These are phyloP conservation scores for Colletotrichum sp. DNA, from an alignment of 2,329 filamentous ascomycete genomes.

Conservation along the genomic window DNA sequence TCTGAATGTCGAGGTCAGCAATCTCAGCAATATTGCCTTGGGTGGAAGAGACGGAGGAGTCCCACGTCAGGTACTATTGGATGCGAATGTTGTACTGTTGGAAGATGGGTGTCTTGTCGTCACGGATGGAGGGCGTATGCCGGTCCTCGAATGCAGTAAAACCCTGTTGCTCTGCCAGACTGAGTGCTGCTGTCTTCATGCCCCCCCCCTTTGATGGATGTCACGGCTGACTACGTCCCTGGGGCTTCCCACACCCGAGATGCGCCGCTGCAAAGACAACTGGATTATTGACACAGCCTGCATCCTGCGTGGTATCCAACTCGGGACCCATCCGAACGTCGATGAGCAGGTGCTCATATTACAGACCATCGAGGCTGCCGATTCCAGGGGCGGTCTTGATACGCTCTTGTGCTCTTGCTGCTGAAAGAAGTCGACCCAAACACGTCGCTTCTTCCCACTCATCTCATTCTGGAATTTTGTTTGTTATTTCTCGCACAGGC, in stretches of 20 bases:
- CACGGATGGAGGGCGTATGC: background rate
- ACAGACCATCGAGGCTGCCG: background rate
- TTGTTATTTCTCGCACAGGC: background rate
- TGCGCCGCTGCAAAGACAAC: background rate
- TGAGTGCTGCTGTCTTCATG: background rate
- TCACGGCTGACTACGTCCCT: background rate
- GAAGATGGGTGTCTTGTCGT: background rate
- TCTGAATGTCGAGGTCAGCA: background rate
- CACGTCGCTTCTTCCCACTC: background rate
- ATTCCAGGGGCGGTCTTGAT: background rate
- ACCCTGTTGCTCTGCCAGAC: background rate
- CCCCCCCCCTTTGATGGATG: background rate
- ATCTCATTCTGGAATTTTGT: background rate
- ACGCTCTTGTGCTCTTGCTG: background rate
- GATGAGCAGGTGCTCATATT: background rate
- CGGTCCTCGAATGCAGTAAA: background rate
- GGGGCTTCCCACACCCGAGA: background rate
- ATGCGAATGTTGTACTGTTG: background rate
- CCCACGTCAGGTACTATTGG: background rate
- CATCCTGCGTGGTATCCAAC: background rate
- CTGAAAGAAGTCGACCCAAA: background rate
- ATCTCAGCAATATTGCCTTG: background rate
- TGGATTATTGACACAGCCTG: background rate
- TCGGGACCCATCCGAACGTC: background rate
- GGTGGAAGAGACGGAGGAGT: background rate